Evolutionary conservation across 495 filamentous ascomycete species (phyloP).

Genomic region (Aspergillus biplanus): DNA sequence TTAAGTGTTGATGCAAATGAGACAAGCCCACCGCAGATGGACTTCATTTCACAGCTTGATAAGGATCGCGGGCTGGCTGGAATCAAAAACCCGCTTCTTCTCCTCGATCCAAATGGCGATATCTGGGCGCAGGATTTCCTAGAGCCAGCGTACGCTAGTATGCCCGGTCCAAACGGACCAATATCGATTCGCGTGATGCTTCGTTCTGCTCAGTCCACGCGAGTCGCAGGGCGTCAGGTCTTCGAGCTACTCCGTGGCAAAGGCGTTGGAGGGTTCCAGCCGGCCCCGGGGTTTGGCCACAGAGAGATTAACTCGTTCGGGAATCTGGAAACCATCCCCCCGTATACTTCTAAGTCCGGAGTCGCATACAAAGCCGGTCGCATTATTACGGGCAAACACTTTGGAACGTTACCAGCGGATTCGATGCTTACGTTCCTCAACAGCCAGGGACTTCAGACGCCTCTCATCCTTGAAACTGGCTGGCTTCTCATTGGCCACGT

Average conservation of each 20-base stretch:
- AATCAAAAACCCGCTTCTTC: conserved; percentile 1
- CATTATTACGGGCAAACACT: conserved; percentile 14
- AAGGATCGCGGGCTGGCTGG: not conserved
- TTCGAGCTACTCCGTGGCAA: conserved; percentile 14
- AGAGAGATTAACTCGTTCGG: conserved; percentile 14
- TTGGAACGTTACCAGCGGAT: not conserved
- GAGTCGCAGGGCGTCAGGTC: conserved; percentile 9
- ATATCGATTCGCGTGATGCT: conserved; percentile 14
- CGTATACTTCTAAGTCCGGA: conserved; percentile 8
- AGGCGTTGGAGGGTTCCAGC: conserved; percentile 4
- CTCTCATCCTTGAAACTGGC: conserved; percentile 15
- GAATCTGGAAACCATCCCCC: conserved; percentile 16
- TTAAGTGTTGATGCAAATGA: conserved; percentile 2
- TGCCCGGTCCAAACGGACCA: conserved; percentile 16
- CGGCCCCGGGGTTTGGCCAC: conserved; percentile 7
- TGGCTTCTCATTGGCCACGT: conserved; percentile 14
- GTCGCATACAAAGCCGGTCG: conserved; percentile 12
- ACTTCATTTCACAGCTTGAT: conserved; percentile 10
- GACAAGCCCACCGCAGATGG: not conserved
- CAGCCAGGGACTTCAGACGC: conserved; percentile 12
- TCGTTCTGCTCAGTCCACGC: conserved; percentile 11
- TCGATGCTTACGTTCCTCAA: not conserved
- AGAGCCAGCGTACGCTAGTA: conserved; percentile 16
- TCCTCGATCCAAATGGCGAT: conserved; percentile 8
- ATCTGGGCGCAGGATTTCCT: conserved; percentile 20